Evolutionary conservation across 1,284 basidiomycete species (phyloP), one percentile per base, ranked within the genome.

Genomic region (Fomitopsis schrenkii): DNA sequence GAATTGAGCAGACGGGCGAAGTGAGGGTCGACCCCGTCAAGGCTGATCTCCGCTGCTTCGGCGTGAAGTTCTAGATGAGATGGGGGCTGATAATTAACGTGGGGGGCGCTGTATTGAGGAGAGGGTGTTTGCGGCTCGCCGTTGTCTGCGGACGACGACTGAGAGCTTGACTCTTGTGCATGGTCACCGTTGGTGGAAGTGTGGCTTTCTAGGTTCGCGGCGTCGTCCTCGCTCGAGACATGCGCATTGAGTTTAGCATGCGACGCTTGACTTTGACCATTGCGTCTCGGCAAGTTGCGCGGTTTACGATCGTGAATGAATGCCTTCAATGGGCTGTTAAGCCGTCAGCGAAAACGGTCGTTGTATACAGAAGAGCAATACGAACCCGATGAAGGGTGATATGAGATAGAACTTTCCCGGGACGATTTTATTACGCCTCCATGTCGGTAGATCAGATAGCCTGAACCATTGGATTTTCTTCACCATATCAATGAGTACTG

Each of bases 401-500:
- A 99, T 95, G 69, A 98, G 83, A 78, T 98, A 99, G 76, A 98
- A 98, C 72, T 94, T 95, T 59, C 93, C 84, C 35, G 86, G 77
- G 59, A 83, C 76, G 61, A 84, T 73, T 73, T 87, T 91, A 69
- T 90, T 91, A 63, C 89, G 87, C 72, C 87, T 94, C 95, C 95
- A 99, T 0, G 93, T 95, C 0, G 97, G 97, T 26, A 99, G 80
- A 73, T 98, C 95, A 36, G 83, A 80, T 52, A 99, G 78, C 63
- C 81, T 88, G 75, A 98, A 98, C 97, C 97, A 99, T 71, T 96
- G 91, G 68, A 99, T 99, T 80, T 93, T 93, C 95, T 97, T 68
- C 57, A 17, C 3, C 2, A 28, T 15, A 5, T 42, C 50, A 40
- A 55, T 63, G 35, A 55, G 52, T 61, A 15, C 52, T 58, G 17